A percentile compares a stretch with the other conserved stretches of the same genome.
These are phyloP conservation scores for Cucumis hystrix DNA, from an alignment of 306 rosid species.

Conservation along the genomic window DNA sequence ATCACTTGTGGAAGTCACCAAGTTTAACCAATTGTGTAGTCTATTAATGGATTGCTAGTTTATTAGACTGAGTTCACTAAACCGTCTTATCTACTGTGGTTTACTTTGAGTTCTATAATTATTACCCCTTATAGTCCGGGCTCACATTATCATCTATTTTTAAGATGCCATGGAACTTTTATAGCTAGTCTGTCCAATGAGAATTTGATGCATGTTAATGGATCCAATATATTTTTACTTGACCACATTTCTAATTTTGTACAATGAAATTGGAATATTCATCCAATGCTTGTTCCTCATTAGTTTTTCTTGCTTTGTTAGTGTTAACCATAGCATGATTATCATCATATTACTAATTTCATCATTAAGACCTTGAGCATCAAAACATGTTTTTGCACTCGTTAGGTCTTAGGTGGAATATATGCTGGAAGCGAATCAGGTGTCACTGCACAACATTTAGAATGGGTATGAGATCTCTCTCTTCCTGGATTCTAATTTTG, in stretches of 20 bases:
- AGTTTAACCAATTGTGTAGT: background rate
- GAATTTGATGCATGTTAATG: background rate
- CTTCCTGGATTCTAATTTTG: background rate
- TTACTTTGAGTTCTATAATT: background rate
- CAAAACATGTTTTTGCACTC: slow-evolving; percentile 2
- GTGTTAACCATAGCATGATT: background rate
- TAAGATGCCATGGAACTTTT: background rate
- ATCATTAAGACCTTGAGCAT: slow-evolving; percentile 2
- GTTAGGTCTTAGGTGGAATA: slow-evolving; percentile 80
- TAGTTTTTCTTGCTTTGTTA: background rate
- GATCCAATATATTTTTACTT: background rate
- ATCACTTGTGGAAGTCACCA: background rate
- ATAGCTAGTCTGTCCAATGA: background rate
- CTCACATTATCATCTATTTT: background rate
- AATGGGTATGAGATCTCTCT: slow-evolving; percentile 47
- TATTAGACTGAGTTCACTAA: background rate
- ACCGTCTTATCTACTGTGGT: background rate
- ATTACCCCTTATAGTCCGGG: background rate
- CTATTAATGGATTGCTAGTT: background rate
- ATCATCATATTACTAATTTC: background rate
- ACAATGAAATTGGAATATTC: background rate
- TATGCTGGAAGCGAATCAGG: slow-evolving; percentile 76
- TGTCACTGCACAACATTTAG: slow-evolving; percentile 88
- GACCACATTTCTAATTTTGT: background rate
- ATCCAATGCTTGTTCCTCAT: background rate